phyloP scores from a whole-genome alignment of 176 grass and related monocot species.

The Musa acuminata region DNA sequence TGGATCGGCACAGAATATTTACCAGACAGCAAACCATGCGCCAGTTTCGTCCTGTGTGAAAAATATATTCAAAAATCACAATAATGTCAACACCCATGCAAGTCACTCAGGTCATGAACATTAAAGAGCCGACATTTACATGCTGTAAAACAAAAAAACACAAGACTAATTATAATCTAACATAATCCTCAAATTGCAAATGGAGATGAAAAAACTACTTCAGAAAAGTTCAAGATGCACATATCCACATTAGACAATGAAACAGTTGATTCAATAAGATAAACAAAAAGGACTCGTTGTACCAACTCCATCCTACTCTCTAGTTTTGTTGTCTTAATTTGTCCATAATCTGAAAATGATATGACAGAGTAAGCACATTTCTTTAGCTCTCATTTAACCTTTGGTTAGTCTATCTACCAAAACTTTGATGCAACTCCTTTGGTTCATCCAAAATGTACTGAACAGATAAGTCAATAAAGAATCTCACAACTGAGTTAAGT shows the following conservation, averaged over 20 bases:
- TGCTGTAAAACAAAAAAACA: not conserved
- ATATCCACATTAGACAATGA: not conserved
- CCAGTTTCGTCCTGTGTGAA: conserved; percentile 75
- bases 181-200: too few relatives aligned
- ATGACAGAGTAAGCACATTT: too few relatives aligned
- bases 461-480: too few relatives aligned
- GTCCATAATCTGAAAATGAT: too few relatives aligned
- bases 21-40: conserved; percentile 81
- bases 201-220: not conserved
- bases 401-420: too few relatives aligned
- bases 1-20: conserved; percentile 59
- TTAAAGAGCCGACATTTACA: not conserved
- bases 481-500: too few relatives aligned
- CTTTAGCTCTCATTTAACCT: too few relatives aligned
- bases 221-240: too few relatives aligned
- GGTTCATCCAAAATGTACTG: too few relatives aligned
- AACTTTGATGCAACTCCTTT: too few relatives aligned
- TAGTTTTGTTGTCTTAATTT: not conserved
- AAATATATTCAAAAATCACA: not conserved
- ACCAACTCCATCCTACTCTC: not conserved
- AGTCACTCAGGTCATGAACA: not conserved
- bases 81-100: not conserved
- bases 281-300: too few relatives aligned
- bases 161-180: not conserved
- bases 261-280: not conserved